Conservation (phyloP, 2,329 filamentous ascomycete species). For the Iodosphaeria phyllophila region DNA sequence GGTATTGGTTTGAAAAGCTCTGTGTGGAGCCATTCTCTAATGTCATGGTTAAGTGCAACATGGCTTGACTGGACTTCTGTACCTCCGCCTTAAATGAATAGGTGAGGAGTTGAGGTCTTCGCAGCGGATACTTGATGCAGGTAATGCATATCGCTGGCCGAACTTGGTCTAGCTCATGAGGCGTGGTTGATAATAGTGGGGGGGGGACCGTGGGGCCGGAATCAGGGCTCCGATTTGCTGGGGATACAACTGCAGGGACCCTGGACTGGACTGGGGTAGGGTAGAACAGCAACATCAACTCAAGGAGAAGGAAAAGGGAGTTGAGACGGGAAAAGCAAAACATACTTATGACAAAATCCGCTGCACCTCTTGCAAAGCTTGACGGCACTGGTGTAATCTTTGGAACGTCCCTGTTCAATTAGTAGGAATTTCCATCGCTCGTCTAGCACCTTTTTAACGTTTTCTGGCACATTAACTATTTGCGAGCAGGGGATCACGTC, state of each 20-base stretch:
- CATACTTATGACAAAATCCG: slow-evolving; percentile 79
- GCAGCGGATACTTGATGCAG: too few species aligned
- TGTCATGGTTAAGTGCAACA: too few species aligned
- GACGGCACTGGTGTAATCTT: slow-evolving; percentile 87
- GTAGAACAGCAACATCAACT: too few species aligned
- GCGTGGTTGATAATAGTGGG: too few species aligned
- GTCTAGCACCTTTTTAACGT: slow-evolving; percentile 88
- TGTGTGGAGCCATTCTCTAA: too few species aligned
- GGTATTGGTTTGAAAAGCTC: neutral
- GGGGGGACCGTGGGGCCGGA: too few species aligned
- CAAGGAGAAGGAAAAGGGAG: slow-evolving; percentile 4
- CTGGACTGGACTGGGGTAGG: slow-evolving; percentile 4
- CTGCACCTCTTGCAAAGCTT: slow-evolving; percentile 90
- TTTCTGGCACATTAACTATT: slow-evolving; percentile 90
- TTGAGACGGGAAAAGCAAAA: slow-evolving; percentile 8
- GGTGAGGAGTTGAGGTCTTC: too few species aligned
- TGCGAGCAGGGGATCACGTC: slow-evolving; percentile 82
- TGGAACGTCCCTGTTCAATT: slow-evolving; percentile 81
- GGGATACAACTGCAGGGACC: neutral
- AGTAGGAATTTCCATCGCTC: slow-evolving; percentile 94
- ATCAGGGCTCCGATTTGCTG: neutral
- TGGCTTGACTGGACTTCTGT: too few species aligned
- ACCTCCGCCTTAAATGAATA: too few species aligned
- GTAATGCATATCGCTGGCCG: too few species aligned
- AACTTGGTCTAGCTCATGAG: too few species aligned